Base-by-base conservation (phyloP, 2,329 filamentous ascomycete species). In the Stagonosporopsis cucurbitacearum region DNA sequence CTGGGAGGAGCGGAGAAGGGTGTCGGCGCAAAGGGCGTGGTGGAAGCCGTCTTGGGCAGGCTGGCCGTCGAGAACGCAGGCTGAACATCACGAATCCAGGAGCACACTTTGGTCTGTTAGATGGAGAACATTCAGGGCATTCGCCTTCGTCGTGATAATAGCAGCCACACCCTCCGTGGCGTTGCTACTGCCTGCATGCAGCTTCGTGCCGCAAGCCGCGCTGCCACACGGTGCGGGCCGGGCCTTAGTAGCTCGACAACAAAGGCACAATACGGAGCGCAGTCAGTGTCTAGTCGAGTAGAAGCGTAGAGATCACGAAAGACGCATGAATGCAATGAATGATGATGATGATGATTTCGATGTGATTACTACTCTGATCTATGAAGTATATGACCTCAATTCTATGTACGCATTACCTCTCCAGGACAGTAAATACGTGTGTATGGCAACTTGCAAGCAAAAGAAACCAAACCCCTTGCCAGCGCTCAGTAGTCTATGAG, bases 1-100 rank as follows among this genome's bases (percentile, higher is more conserved):
- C 80, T 81, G 19, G 86, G 86, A 23, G 84, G 59, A 23, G 64
- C 74, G 26, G 62, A 70, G 25, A 67, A 50, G 26, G 71, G 70
- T 1, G 54, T 66, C 7, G 71, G 70, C 4, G 69, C 71, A 0
- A 73, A 71, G 56, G 71, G 68, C 1, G 53, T 73, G 6, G 71
- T 75, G 7, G 65, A 72, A 46, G 60, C 66, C 6, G 70, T 75
- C 19, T 46, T 75, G 41, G 63, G 48, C 4, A 57, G 72, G 25
- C 36, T 74, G 28, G 68, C 68, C 19, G 41, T 70, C n/a, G 71
- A 70, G 19, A 65, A 58, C 4, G 60, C 54, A 8, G 66, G 60
- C 2, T 68, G 63, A 64, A 46, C 23, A 9, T 19, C 9, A 11
- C 8, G 33, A 6, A 35, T 8, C 6, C 6, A 7, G n/a, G 19